A percentile compares a stretch with the other conserved stretches of the same genome.
These are phyloP conservation scores for Ophioceras dolichostomum DNA, from an alignment of 2,329 filamentous ascomycete species.

Conservation along the genomic window DNA sequence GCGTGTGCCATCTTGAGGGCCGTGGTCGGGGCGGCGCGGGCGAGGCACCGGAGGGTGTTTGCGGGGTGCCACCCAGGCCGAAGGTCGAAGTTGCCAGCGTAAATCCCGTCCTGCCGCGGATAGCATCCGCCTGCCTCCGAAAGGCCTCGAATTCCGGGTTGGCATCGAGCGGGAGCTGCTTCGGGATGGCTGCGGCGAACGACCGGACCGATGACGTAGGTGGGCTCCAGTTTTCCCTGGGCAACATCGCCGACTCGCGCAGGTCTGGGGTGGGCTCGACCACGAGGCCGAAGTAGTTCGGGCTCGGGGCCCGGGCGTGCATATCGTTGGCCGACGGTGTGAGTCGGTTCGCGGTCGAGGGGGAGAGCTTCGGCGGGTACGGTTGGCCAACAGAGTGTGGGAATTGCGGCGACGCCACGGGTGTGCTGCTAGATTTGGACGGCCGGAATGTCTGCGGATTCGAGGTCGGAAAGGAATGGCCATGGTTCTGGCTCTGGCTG, in stretches of 20 bases:
- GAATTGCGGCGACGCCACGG: slow-evolving; percentile 36
- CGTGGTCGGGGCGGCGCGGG: slow-evolving; percentile 24
- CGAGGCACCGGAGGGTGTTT: slow-evolving; percentile 6
- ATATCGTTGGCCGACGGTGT: background rate
- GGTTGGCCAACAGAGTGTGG: slow-evolving; percentile 43
- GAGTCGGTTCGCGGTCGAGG: slow-evolving; percentile 12
- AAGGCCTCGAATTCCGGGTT: slow-evolving; percentile 80
- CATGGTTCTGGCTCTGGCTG: slow-evolving; percentile 8
- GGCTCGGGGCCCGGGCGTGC: slow-evolving; percentile 45
- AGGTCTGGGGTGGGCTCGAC: slow-evolving; percentile 48
- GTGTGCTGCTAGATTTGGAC: slow-evolving; percentile 34
- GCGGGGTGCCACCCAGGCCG: slow-evolving; percentile 7
- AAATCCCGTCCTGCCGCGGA: slow-evolving; percentile 34
- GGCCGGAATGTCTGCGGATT: slow-evolving; percentile 24
- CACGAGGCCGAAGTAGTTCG: slow-evolving; percentile 78
- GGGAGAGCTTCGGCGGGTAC: slow-evolving; percentile 38
- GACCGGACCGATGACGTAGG: slow-evolving; percentile 59
- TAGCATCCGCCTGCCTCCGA: slow-evolving; percentile 57
- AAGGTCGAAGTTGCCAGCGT: slow-evolving; percentile 35
- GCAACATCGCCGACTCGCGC: slow-evolving; percentile 49
- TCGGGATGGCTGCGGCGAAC: slow-evolving; percentile 55
- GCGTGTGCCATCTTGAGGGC: slow-evolving; percentile 34
- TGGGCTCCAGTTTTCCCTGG: slow-evolving; percentile 64
- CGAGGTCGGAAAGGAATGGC: slow-evolving; percentile 24
- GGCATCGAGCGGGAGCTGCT: slow-evolving; percentile 57